Evolutionary conservation across 2,329 filamentous ascomycete species (phyloP).

Genomic region (Fusarium bulbicola): DNA sequence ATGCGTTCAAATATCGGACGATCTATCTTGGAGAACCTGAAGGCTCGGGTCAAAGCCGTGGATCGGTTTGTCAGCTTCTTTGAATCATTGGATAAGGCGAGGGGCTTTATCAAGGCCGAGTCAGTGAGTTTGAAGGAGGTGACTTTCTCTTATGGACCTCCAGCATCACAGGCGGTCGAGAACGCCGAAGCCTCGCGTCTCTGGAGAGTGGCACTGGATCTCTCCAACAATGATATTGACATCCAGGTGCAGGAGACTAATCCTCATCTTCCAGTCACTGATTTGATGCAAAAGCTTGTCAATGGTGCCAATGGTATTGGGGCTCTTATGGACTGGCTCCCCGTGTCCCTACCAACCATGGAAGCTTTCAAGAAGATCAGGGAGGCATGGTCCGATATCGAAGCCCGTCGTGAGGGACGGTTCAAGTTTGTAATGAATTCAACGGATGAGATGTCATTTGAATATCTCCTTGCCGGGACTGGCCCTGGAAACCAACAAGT

Average conservation of each 20-base stretch:
- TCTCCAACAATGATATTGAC: slow-evolving; percentile 62
- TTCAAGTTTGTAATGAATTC: slow-evolving; percentile 63
- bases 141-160: slow-evolving; percentile 71
- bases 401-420: slow-evolving; percentile 54
- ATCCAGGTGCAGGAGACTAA: slow-evolving; percentile 70
- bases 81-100: slow-evolving; percentile 67
- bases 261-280: slow-evolving; percentile 72
- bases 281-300: slow-evolving; percentile 66
- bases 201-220: slow-evolving; percentile 67
- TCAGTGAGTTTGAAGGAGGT: slow-evolving; percentile 70
- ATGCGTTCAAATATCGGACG: slow-evolving; percentile 67
- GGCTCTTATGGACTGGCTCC: slow-evolving; percentile 63
- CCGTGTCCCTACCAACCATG: slow-evolving; percentile 71
- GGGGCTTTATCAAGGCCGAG: slow-evolving; percentile 64
- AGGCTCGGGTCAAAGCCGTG: slow-evolving; percentile 70
- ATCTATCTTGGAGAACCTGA: slow-evolving; percentile 67
- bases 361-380: slow-evolving; percentile 69
- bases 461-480: slow-evolving; percentile 56
- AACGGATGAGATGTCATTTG: slow-evolving; percentile 66
- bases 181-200: slow-evolving; percentile 32
- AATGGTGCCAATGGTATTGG: slow-evolving; percentile 64
- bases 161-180: background rate
- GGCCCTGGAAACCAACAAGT: slow-evolving; percentile 37
- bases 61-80: slow-evolving; percentile 77
- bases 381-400: slow-evolving; percentile 57